Conservation (phyloP, 2,329 filamentous ascomycete genomes). For the Cercospora berteroae region DNA sequence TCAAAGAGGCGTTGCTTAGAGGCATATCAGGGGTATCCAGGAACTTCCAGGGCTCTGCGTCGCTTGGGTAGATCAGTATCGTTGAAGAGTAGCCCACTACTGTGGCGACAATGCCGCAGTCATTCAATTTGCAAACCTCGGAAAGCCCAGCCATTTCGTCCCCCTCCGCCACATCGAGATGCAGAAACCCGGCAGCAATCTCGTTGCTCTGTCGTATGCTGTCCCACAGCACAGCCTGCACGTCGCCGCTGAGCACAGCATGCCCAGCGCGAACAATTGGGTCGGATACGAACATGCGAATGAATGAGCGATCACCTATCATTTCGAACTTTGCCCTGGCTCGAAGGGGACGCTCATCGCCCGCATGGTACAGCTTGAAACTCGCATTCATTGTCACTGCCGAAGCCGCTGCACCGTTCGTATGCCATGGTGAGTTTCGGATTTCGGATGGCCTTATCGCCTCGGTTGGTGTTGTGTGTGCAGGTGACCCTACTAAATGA, state of each 20-base stretch:
- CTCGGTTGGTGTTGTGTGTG: not conserved
- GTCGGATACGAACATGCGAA: constrained; percentile 9
- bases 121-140: constrained; percentile 28
- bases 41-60: constrained; percentile 32
- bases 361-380: constrained; percentile 6
- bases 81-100: constrained; percentile 15
- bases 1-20: constrained; percentile 12
- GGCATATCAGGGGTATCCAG: constrained; percentile 16
- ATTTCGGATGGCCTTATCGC: not conserved
- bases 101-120: constrained; percentile 23
- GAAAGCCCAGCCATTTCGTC: constrained; percentile 16
- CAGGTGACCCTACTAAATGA: not conserved
- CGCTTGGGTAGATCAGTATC: constrained; percentile 31
- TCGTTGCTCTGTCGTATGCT: constrained; percentile 5
- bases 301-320: not conserved
- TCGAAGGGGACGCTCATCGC: not conserved
- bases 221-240: constrained; percentile 18
- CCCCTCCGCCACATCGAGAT: constrained; percentile 1
- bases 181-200: not conserved
- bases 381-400: not conserved
- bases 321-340: not conserved
- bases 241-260: constrained; percentile 23
- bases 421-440: not conserved
- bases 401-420: not conserved
- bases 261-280: constrained; percentile 16